These are phyloP conservation scores for Mycena albidolilacea DNA, from an alignment of 768 basidiomycete genomes.

Conservation along the genomic window DNA sequence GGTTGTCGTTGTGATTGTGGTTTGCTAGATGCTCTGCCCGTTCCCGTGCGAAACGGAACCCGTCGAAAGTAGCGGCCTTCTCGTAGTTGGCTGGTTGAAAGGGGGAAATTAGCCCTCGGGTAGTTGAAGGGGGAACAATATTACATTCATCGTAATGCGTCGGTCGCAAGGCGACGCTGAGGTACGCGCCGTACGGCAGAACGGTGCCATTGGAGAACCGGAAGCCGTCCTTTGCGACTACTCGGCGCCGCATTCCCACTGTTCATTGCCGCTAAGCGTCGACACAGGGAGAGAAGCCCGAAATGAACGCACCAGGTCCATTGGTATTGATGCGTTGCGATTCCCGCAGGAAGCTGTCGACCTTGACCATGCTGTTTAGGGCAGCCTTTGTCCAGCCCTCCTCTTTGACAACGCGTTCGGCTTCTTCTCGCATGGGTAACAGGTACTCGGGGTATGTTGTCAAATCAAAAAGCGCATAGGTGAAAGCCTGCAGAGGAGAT, in stretches of 20 bases:
- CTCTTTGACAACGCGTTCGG: constrained; percentile 70
- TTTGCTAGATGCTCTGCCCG: constrained; percentile 19
- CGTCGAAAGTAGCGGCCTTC: constrained; percentile 56
- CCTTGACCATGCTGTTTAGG: constrained; percentile 53
- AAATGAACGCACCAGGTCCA: constrained; percentile 32
- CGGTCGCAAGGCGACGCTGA: constrained; percentile 41
- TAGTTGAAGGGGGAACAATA: neutral
- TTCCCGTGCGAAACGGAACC: constrained; percentile 57
- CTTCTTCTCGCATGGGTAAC: constrained; percentile 56
- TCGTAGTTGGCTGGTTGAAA: constrained; percentile 50
- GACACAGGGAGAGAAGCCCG: no score
- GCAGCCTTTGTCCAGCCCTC: constrained; percentile 60
- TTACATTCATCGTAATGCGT: constrained; percentile 44
- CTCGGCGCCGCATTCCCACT: constrained; percentile 47
- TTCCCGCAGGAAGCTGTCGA: constrained; percentile 52
- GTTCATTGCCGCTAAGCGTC: no score
- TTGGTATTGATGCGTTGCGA: constrained; percentile 43
- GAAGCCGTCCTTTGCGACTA: constrained; percentile 31
- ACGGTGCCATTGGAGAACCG: constrained; percentile 51
- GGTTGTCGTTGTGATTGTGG: constrained; percentile 39
- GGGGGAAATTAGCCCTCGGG: constrained; percentile 34
- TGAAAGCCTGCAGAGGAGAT: constrained; percentile 46
- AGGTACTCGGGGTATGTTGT: constrained; percentile 51
- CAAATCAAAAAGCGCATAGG: constrained; percentile 52
- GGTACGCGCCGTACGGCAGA: constrained; percentile 47